These are phyloP conservation scores for Eucalyptus leucophloia DNA, from an alignment of 345 rosid species.

Conservation along the genomic window DNA sequence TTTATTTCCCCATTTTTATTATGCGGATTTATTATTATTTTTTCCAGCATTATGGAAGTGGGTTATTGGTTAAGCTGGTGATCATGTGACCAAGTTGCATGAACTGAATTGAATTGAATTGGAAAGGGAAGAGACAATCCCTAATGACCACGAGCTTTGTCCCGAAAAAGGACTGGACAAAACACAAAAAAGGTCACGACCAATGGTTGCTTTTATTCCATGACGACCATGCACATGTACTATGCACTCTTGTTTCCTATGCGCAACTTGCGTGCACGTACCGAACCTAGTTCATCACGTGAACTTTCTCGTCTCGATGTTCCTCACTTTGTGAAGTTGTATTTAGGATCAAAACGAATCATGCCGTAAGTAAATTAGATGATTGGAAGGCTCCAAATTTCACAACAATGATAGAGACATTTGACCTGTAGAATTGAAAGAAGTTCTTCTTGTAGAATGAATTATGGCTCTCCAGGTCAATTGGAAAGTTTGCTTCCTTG, in stretches of 20 bases:
- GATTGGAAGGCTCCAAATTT: background rate
- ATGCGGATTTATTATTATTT: background rate
- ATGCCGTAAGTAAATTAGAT: rapidly evolving
- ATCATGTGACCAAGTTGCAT: background rate
- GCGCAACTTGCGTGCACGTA: background rate
- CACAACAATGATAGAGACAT: background rate
- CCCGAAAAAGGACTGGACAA: background rate
- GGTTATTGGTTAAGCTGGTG: background rate
- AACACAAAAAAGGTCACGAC: background rate
- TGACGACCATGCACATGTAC: background rate
- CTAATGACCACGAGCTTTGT: background rate
- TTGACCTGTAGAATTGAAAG: background rate
- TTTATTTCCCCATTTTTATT: background rate
- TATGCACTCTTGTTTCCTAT: background rate
- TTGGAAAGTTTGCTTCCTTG: background rate
- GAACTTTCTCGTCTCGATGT: background rate
- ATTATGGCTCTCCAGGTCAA: background rate
- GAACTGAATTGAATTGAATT: background rate
- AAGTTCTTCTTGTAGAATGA: background rate
- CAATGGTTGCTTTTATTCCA: background rate
- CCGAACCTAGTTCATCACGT: background rate
- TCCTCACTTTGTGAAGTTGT: background rate
- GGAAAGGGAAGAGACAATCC: background rate
- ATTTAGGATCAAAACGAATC: background rate
- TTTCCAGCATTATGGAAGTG: background rate